Base-by-base conservation (phyloP, 2,329 filamentous ascomycete species). In the Penicillium polonicum region DNA sequence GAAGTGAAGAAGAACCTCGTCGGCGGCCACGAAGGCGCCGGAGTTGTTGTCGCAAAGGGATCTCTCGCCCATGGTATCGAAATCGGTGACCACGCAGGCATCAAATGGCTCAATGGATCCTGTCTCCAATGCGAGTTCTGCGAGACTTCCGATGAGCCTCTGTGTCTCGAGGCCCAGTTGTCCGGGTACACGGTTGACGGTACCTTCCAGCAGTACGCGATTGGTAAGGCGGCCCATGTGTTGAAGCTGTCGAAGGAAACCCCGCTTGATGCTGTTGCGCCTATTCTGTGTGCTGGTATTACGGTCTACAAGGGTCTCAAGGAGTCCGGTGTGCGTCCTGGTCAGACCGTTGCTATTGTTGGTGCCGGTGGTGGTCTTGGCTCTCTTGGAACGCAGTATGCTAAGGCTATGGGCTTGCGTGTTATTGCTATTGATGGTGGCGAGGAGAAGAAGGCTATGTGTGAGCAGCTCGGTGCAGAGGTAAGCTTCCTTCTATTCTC, bases 101-200 rank as follows among this genome's bases (percentile, higher is more conserved):
- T 97, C 76, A 96, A 91, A 62, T 97, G 92, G 92, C 82, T 97
- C 71, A 94, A 96, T 77, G 90, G 91, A 63, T 88, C 89, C 46
- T 97, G 93, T 77, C 81, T 96, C 61, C 76, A 82, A 63, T 97
- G 92, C 80, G 83, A 86, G 67, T 96, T 90, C 83, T 97, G 92
- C 80, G 86, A 88, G 72, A 83, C 86, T 66, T 76, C 85, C 48
- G 89, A 96, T 67, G 92, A 97, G 79, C 88, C 91, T 3, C 87
- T 96, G 6, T 97, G 93, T 79, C 76, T 83, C 17, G 80, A 89
- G 59, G 85, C 90, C 27, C 79, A 83, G 36, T 84, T 96, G 41
- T 95, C 91, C 0, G 93, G 93, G 56, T 96, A 95, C 83, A 95
- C 91, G 5, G 91, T 96, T 72, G 90, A 96, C 73, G 92, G 92